Evolutionary conservation across 805 yeast species (phyloP).

Genomic region (Wickerhamomyces queroliae): DNA sequence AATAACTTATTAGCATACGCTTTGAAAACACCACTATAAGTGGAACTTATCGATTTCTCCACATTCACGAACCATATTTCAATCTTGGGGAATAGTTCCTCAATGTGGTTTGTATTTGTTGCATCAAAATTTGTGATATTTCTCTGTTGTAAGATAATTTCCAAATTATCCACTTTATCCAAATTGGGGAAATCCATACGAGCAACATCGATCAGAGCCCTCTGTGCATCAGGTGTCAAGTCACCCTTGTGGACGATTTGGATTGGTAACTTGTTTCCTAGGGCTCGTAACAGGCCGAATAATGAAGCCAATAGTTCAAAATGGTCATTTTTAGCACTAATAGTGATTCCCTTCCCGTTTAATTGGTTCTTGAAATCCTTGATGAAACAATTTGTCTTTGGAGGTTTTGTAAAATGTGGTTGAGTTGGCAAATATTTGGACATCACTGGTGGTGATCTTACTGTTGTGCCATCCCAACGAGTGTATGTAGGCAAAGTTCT

Average conservation of each 20-base stretch:
- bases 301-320: slow-evolving; percentile 23
- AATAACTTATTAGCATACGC: slow-evolving; percentile 42
- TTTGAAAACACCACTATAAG: slow-evolving; percentile 20
- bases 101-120: slow-evolving; percentile 1
- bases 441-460: slow-evolving; percentile 13
- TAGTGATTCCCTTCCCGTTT: slow-evolving; percentile 30
- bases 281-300: slow-evolving; percentile 34
- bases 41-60: slow-evolving; percentile 13
- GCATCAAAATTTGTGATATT: neutral
- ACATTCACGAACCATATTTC: slow-evolving; percentile 37
- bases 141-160: slow-evolving; percentile 1
- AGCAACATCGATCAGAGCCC: slow-evolving; percentile 29
- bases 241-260: slow-evolving; percentile 34
- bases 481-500: slow-evolving; percentile 30
- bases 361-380: slow-evolving; percentile 18
- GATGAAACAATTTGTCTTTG: slow-evolving; percentile 18
- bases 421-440: slow-evolving; percentile 6
- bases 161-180: slow-evolving; percentile 9
- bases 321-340: slow-evolving; percentile 25
- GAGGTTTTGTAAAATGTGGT: slow-evolving; percentile 22
- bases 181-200: slow-evolving; percentile 10
- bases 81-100: slow-evolving; percentile 22
- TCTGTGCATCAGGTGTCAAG: slow-evolving; percentile 24
- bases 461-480: slow-evolving; percentile 31
- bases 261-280: slow-evolving; percentile 33